Evolutionary conservation across 768 basidiomycete genomes (phyloP), one percentile per base, ranked within the genome.

Genomic region (Asterophora lycoperdoides): DNA sequence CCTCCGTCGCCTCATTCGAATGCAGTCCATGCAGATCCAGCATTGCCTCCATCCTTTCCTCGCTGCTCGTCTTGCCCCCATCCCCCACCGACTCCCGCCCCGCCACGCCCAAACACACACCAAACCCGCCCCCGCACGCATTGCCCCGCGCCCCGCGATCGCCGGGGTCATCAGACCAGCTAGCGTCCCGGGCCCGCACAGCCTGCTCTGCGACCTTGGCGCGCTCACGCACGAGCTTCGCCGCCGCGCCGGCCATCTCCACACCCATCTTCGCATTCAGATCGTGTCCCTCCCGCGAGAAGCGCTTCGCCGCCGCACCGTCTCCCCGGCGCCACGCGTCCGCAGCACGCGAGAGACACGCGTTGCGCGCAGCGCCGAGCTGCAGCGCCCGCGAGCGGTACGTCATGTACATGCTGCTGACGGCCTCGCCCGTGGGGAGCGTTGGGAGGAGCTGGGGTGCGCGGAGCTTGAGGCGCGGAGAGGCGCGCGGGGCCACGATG

Each of bases 281-380:
- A 35, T 95, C 92, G 58, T 95, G 90, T 1, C 93, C 96, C 61
- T 98, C 94, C 35, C 90, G 75, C 54, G 87, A 90, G 70, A 95
- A 98, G 40, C 92, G 76, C 68, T 97, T 96, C 32, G 96, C 96
- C 0, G 89, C 87, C 0, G 94, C 93, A 2, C 95, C 95, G 57
- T 99, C 96, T 1, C 95, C 94, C 2, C 92, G 78, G 46, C 91
- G 78, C 90, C 93, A 99, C 3, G 94, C 93, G 59, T 96, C 93
- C 2, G 96, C 95, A 10, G 96, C 96, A 37, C 93, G 82, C 1
- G 91, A 91, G 20, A 99, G 75, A 65, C 91, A 96, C 13, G 92
- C 92, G 58, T 98, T 98, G 32, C 96, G 77, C 28, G 91, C 91
- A 1, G 92, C 89, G 42, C 95, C 96, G 18, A 97, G 82, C 59